Percentiles rank a stretch among this genome's conserved stretches.
phyloP scores from a whole-genome alignment of 371 early-diverging fungal species.

The Cokeromyces recurvatus region DNA sequence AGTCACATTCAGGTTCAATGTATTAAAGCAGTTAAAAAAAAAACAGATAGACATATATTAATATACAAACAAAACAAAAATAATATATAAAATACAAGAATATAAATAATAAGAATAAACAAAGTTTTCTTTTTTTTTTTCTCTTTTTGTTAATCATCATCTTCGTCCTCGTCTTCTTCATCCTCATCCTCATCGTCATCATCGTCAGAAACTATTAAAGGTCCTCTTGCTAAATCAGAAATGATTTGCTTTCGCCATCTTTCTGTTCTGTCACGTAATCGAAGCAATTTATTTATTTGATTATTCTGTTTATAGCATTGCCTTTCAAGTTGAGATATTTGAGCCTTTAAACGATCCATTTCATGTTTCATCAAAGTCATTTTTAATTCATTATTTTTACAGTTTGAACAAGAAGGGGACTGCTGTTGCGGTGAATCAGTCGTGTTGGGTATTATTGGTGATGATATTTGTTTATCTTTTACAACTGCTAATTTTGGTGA shows the following conservation, averaged over 20 bases:
- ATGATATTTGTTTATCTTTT: background rate
- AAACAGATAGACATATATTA: too few species aligned
- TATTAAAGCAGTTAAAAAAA: too few species aligned
- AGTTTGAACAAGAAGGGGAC: slow-evolving; percentile 14
- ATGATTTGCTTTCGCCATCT: slow-evolving; percentile 23
- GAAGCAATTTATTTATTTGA: slow-evolving; percentile 10
- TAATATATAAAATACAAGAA: too few species aligned
- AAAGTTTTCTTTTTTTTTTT: too few species aligned
- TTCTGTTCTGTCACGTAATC: slow-evolving; percentile 10
- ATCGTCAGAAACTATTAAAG: slow-evolving; percentile 9
- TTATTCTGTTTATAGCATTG: slow-evolving; percentile 14
- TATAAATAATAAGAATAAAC: too few species aligned
- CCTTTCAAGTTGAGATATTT: slow-evolving; percentile 15
- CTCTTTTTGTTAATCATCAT: too few species aligned
- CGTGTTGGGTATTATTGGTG: background rate
- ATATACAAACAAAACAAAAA: too few species aligned
- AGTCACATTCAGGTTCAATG: too few species aligned
- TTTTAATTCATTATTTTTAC: slow-evolving; percentile 9
- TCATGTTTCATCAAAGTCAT: slow-evolving; percentile 14
- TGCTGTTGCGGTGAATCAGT: background rate
- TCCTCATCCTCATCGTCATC: slow-evolving; percentile 14
- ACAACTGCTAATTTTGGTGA: background rate
- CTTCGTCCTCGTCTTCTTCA: too few species aligned
- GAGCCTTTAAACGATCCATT: slow-evolving; percentile 7
- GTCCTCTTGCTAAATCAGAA: slow-evolving; percentile 18